Percentiles rank a stretch among this genome's conserved stretches.
Evolutionary conservation across 2,329 filamentous ascomycete genomes (phyloP).

Genomic region (Dothideomycetes sp.): DNA sequence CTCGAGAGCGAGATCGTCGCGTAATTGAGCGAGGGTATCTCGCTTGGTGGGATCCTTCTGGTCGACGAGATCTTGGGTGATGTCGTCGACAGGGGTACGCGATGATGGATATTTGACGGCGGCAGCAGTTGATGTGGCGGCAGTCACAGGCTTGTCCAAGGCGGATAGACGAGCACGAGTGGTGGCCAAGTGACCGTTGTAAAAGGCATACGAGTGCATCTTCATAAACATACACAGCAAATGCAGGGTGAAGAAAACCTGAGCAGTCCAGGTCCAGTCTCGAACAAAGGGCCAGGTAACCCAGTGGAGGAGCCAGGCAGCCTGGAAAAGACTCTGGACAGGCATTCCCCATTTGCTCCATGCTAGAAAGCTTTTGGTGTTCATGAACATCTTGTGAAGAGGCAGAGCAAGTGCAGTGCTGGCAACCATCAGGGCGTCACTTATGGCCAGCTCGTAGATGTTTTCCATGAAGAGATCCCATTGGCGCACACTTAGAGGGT

Average conservation of each 20-base stretch:
- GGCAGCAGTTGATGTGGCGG: constrained; percentile 16
- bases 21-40: constrained; percentile 49
- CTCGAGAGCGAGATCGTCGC: constrained; percentile 81
- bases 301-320: constrained; percentile 71
- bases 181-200: constrained; percentile 89
- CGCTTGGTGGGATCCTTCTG: constrained; percentile 17
- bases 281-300: constrained; percentile 62
- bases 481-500: constrained; percentile 72
- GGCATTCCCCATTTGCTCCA: constrained; percentile 72
- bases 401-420: constrained; percentile 63
- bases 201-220: constrained; percentile 97
- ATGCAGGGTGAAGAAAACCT: constrained; percentile 89
- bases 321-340: constrained; percentile 74
- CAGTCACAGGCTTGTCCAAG: constrained; percentile 56
- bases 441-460: constrained; percentile 73
- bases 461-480: constrained; percentile 84
- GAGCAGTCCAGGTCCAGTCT: constrained; percentile 92
- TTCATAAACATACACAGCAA: constrained; percentile 93
- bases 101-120: constrained; percentile 59
- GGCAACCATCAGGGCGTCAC: constrained; percentile 75
- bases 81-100: constrained; percentile 41
- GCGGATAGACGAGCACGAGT: constrained; percentile 69
- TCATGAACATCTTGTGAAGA: constrained; percentile 58
- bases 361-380: constrained; percentile 44
- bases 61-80: constrained; percentile 26